A percentile compares a stretch with the other conserved stretches of the same genome.
These are phyloP conservation scores for Dioscorea cayenensis DNA, from an alignment of 116 monocot genomes.

Conservation along the genomic window DNA sequence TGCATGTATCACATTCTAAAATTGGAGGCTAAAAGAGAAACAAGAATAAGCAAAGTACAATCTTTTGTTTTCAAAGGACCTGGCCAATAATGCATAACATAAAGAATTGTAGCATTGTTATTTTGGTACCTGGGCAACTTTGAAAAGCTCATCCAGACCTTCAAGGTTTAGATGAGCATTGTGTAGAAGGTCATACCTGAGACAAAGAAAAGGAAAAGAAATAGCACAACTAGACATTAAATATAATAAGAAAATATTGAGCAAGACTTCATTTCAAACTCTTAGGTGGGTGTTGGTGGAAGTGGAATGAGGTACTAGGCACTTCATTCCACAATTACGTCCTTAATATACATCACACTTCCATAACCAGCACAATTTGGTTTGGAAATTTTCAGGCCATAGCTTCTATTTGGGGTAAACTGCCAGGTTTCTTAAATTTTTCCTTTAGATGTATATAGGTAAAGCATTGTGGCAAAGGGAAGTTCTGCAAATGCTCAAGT, in stretches of 20 bases:
- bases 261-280: no score
- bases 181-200: constrained; percentile 93
- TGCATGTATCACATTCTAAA: not conserved
- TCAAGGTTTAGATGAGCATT: constrained; percentile 99
- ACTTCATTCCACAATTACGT: no score
- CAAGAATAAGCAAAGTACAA: not conserved
- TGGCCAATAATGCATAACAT: not conserved
- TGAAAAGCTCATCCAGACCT: constrained; percentile 85
- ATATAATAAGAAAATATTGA: not conserved
- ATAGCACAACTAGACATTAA: not conserved
- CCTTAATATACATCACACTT: no score
- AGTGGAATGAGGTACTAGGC: no score
- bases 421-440: no score
- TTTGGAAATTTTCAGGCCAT: no score
- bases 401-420: no score
- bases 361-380: no score
- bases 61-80: not conserved
- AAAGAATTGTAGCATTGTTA: not conserved
- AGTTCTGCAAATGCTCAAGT: no score
- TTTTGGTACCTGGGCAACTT: constrained; percentile 62
- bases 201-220: constrained; percentile 4
- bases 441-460: no score
- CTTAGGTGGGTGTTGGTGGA: no score
- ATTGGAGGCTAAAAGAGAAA: not conserved
- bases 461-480: no score